A percentile compares a stretch with the other conserved stretches of the same genome.
These are phyloP conservation scores for Nigrograna mackinnonii DNA, from an alignment of 2,329 filamentous ascomycete species.

Conservation along the genomic window DNA sequence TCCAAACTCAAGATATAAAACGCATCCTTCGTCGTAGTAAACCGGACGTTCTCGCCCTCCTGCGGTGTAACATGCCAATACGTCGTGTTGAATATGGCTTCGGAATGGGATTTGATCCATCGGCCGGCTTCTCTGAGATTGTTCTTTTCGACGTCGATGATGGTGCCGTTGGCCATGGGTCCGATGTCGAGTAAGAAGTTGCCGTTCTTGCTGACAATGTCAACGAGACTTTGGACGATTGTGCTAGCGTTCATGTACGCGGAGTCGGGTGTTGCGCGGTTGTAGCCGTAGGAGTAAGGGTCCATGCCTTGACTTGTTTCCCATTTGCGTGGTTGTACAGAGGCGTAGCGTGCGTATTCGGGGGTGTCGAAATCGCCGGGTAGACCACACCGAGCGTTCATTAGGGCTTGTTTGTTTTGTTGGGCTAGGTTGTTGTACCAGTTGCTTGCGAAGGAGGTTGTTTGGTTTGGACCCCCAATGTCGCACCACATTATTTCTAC, in stretches of 20 bases:
- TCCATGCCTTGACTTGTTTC: conserved; percentile 65
- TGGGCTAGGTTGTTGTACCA: conserved; percentile 48
- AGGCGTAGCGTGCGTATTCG: conserved; percentile 57
- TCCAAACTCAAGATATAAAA: conserved; percentile 57
- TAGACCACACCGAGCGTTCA: conserved; percentile 62
- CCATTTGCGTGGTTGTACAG: conserved; percentile 61
- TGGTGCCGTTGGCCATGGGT: conserved; percentile 58
- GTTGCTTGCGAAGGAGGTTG: conserved; percentile 44
- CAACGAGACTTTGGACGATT: conserved; percentile 54
- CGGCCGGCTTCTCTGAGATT: conserved; percentile 55
- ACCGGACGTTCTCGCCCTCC: conserved; percentile 51
- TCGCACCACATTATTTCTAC: conserved; percentile 54
- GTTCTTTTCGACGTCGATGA: conserved; percentile 53
- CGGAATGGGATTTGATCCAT: conserved; percentile 58
- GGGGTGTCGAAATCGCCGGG: conserved; percentile 64
- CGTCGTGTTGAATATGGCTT: conserved; percentile 62
- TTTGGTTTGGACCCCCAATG: conserved; percentile 49
- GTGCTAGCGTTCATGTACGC: conserved; percentile 58
- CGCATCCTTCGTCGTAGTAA: conserved; percentile 56
- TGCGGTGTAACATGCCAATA: conserved; percentile 56
- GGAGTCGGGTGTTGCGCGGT: conserved; percentile 54
- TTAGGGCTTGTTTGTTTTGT: conserved; percentile 53
- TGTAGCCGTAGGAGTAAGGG: conserved; percentile 63
- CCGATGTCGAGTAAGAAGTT: conserved; percentile 62
- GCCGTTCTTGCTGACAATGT: conserved; percentile 60